Conservation (phyloP, 805 yeast species). For the Candida arabinofermentans region DNA sequence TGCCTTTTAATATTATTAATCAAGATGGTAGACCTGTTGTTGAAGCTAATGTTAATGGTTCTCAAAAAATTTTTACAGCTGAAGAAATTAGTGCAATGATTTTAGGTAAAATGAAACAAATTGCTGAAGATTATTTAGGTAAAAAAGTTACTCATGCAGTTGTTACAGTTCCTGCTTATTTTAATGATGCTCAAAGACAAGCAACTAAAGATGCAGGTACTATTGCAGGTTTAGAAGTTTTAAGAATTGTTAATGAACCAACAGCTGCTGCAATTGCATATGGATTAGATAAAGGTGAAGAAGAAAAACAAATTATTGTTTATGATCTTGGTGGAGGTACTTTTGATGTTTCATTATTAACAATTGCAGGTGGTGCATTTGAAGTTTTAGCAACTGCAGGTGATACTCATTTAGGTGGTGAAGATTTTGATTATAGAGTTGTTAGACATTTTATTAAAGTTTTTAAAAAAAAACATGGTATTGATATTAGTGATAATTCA, state of each 20-base stretch:
- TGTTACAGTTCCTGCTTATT: slow-evolving; percentile 90
- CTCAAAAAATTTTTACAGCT: slow-evolving; percentile 81
- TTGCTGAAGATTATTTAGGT: slow-evolving; percentile 89
- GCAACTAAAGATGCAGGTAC: slow-evolving; percentile 93
- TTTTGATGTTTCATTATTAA: slow-evolving; percentile 75
- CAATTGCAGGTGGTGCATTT: slow-evolving; percentile 76
- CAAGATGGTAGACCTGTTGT: slow-evolving; percentile 84
- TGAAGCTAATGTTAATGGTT: slow-evolving; percentile 86
- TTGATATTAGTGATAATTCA: slow-evolving; percentile 75
- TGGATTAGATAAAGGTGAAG: slow-evolving; percentile 80
- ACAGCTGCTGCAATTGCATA: slow-evolving; percentile 98
- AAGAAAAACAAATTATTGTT: slow-evolving; percentile 85
- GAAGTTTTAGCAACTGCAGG: slow-evolving; percentile 83
- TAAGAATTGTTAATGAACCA: slow-evolving; percentile 90
- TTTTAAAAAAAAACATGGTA: slow-evolving; percentile 88
- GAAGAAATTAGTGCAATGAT: slow-evolving; percentile 95
- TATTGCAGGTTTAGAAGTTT: slow-evolving; percentile 83
- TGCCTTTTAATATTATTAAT: slow-evolving; percentile 79
- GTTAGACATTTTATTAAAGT: slow-evolving; percentile 85
- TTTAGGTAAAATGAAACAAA: slow-evolving; percentile 84
- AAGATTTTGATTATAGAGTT: slow-evolving; percentile 73
- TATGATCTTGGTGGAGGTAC: slow-evolving; percentile 98
- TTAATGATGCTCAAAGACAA: slow-evolving; percentile 91
- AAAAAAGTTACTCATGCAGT: slow-evolving; percentile 82
- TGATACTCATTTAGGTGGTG: slow-evolving; percentile 83